Conservation (phyloP, 108 stramenopile genomes). For the Asterionellopsis glacialis region DNA sequence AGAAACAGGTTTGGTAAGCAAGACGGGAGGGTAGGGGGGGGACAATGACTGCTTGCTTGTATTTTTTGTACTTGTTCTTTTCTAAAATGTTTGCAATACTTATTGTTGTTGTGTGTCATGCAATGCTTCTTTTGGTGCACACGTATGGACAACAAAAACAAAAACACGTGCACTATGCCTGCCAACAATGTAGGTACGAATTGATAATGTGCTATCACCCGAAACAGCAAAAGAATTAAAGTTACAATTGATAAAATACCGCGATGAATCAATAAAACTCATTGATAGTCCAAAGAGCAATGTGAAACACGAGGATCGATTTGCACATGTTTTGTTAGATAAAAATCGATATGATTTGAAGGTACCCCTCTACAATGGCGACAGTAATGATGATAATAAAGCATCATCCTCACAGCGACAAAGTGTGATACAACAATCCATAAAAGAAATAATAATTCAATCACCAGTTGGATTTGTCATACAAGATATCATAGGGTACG, state of each 20-base stretch:
- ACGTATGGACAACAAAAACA: too few relatives aligned
- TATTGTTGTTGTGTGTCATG: too few relatives aligned
- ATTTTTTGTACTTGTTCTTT: too few relatives aligned
- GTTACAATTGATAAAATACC: too few relatives aligned
- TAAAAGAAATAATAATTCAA: conserved; percentile 34
- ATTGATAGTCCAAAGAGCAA: conserved; percentile 25
- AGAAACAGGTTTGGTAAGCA: conserved; percentile 66
- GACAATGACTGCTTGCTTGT: too few relatives aligned
- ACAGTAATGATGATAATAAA: too few relatives aligned
- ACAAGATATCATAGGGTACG: conserved; percentile 35
- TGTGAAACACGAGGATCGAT: conserved; percentile 41
- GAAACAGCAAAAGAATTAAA: conserved; percentile 31
- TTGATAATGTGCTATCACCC: conserved; percentile 39
- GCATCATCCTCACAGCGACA: not conserved
- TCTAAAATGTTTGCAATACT: too few relatives aligned
- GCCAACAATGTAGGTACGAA: too few relatives aligned
- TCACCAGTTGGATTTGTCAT: conserved; percentile 51
- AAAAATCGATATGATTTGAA: conserved; percentile 75
- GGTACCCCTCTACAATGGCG: conserved; percentile 34
- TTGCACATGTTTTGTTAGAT: conserved; percentile 77
- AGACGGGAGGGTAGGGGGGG: too few relatives aligned
- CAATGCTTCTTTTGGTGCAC: too few relatives aligned
- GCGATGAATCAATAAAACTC: too few relatives aligned
- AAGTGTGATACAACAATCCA: conserved; percentile 20
- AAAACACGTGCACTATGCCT: too few relatives aligned